phyloP scores from a whole-genome alignment of 2,329 filamentous ascomycete genomes.

The Escovopsis sp. region DNA sequence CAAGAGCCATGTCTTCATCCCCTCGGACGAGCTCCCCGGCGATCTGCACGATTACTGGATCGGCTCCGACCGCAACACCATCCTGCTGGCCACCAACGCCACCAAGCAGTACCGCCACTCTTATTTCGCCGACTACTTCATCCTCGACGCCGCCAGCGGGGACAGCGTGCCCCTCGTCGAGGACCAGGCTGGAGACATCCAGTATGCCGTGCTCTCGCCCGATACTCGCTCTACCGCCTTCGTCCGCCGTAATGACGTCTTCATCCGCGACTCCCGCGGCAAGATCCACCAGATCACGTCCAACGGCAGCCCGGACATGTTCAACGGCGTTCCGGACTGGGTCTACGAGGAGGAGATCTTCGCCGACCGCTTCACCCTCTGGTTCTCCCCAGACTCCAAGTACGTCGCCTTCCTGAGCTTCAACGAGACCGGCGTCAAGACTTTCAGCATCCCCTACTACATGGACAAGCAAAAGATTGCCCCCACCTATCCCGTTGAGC shows the following conservation, averaged over 20 bases:
- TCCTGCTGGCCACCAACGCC: conserved; percentile 49
- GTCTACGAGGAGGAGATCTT: conserved; percentile 63
- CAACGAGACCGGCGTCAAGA: conserved; percentile 58
- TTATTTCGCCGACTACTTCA: conserved; percentile 51
- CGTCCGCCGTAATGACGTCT: conserved; percentile 52
- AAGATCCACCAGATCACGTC: conserved; percentile 40
- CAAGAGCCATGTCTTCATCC: conserved; percentile 40
- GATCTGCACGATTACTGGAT: conserved; percentile 46
- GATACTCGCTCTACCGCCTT: conserved; percentile 46
- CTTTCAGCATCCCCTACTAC: conserved; percentile 52
- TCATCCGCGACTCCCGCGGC: conserved; percentile 34
- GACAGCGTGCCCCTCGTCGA: conserved; percentile 38
- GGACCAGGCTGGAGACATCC: conserved; percentile 48
- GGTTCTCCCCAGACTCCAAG: conserved; percentile 83
- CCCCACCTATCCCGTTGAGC: conserved; percentile 45
- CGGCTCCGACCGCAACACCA: conserved; percentile 40
- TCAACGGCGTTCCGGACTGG: conserved; percentile 57
- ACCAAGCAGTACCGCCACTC: conserved; percentile 56
- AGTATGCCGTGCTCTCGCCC: conserved; percentile 50
- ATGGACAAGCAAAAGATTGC: conserved; percentile 43
- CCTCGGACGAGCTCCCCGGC: conserved; percentile 40
- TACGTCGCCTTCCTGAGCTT: conserved; percentile 82
- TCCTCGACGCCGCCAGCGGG: conserved; percentile 46
- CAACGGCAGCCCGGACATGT: conserved; percentile 45
- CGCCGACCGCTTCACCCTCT: conserved; percentile 60